These are phyloP conservation scores for Penicillium samsonianum DNA, from an alignment of 495 filamentous ascomycete genomes.

Conservation along the genomic window DNA sequence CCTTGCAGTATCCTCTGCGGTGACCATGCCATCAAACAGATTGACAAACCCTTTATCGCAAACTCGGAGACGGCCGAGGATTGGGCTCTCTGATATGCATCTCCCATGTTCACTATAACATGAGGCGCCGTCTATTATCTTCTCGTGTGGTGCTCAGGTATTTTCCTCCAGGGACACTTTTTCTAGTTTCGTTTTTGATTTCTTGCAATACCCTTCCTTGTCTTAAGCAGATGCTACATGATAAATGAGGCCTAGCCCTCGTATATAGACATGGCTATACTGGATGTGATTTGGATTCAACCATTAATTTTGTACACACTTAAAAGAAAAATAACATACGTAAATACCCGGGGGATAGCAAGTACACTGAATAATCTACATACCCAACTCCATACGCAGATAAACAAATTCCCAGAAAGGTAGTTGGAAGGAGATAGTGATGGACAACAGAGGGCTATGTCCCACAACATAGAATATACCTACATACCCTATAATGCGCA, in stretches of 20 bases:
- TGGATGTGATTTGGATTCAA: constrained; percentile 6
- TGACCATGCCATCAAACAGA: constrained; percentile 88
- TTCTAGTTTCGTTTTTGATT: constrained; percentile 3
- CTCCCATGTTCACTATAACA: neutral
- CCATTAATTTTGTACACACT: neutral
- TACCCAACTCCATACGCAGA: constrained; percentile 11
- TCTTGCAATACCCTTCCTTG: constrained; percentile 23
- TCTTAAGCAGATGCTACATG: constrained; percentile 9
- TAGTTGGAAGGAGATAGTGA: neutral
- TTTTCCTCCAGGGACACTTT: neutral
- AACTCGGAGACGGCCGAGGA: constrained; percentile 70
- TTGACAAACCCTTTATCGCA: constrained; percentile 87
- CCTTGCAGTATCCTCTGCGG: constrained; percentile 71
- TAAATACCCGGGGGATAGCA: neutral
- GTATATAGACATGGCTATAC: constrained; percentile 6
- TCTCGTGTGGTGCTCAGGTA: neutral
- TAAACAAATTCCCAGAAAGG: neutral
- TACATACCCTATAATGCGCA: neutral
- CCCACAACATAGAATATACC: neutral
- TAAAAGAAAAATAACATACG: neutral
- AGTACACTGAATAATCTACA: neutral
- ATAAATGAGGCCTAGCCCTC: constrained; percentile 3
- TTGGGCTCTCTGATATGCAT: constrained; percentile 68
- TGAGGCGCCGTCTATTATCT: neutral
- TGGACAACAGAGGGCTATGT: neutral